Base-by-base conservation (phyloP, 371 early-diverging fungal species). In the Rhizomucor miehei region DNA sequence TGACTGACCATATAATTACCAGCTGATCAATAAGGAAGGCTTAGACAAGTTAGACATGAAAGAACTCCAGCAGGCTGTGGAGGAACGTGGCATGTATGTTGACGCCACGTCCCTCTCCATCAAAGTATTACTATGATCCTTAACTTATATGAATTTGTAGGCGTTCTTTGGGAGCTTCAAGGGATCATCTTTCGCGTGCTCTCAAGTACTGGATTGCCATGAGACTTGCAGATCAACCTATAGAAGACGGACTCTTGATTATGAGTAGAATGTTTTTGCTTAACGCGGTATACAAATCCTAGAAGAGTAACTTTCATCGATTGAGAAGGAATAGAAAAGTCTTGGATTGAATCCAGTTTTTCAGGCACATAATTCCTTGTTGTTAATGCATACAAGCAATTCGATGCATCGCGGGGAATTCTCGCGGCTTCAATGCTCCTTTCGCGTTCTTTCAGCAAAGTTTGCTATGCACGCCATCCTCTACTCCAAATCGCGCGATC, bases 1-100 rank as follows among this genome's bases (percentile, higher is more conserved):
- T 23, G n/a, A 48, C n/a, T 43, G 21, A 1, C 19, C 38, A 29
- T 17, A 19, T 23, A 25, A 34, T 29, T 16, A 1, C 37, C 55
- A 81, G 81, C 56, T 77, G 25, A 54, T 85, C 20, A 54, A 71
- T 0, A 65, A 75, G 47, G 80, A 81, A 17, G 75, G 79, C 16
- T 51, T 84, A 0, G 78, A 82, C 39, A 62, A 57, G 0, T 61
- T 86, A 24, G 64, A 59, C 6, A 38, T 59, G 3, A 20, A 61
- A 11, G 81, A 82, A 46, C 50, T 86, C 24, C 77, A 79, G 17
- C 45, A 70, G 20, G 86, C 83, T 14, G 73, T 70, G 20, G 84
- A 84, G 51, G 86, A 86, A 51, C 82, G 86, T 51, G 86, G 86
- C 44, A 83, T 86, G 86, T 75, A 63, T 66, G 69, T 57, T 24